A percentile compares a stretch with the other conserved stretches of the same genome.
Conservation (phyloP, 805 yeast species). For the Sungouiozyma intestinalis region DNA sequence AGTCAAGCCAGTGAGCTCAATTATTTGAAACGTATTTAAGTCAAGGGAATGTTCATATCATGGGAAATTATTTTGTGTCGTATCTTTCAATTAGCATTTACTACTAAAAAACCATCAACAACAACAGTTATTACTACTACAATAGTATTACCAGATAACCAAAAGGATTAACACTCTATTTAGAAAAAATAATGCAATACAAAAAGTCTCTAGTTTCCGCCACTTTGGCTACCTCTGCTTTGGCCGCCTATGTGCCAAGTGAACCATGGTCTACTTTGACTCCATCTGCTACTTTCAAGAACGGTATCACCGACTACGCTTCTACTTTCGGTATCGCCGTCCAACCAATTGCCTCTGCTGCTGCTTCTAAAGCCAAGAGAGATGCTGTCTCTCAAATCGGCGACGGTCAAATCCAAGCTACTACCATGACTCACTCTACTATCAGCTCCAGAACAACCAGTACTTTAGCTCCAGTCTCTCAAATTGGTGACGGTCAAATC, state of each 20-base stretch:
- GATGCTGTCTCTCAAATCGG: slow-evolving; percentile 44
- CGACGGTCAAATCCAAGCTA: slow-evolving; percentile 45
- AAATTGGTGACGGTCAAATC: slow-evolving; percentile 32
- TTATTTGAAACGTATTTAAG: not conserved
- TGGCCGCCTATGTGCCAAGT: slow-evolving; percentile 15
- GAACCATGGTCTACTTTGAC: slow-evolving; percentile 34
- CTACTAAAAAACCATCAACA: not conserved
- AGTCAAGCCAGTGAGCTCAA: not conserved
- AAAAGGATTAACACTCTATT: not conserved
- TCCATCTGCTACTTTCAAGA: slow-evolving; percentile 27
- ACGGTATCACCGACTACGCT: slow-evolving; percentile 28
- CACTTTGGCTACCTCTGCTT: slow-evolving; percentile 14
- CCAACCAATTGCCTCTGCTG: slow-evolving; percentile 28
- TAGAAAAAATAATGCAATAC: slow-evolving; percentile 8
- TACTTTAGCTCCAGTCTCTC: slow-evolving; percentile 22
- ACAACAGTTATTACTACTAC: not conserved
- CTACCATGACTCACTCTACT: slow-evolving; percentile 18
- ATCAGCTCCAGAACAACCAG: not conserved
- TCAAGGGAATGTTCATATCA: not conserved
- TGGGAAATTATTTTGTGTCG: not conserved
- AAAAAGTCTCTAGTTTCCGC: slow-evolving; percentile 17
- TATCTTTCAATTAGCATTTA: not conserved
- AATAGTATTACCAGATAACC: not conserved
- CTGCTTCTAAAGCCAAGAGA: slow-evolving; percentile 27
- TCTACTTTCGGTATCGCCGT: slow-evolving; percentile 34